phyloP scores from a whole-genome alignment of 2,329 filamentous ascomycete genomes.

The Plectosphaerella plurivora region DNA sequence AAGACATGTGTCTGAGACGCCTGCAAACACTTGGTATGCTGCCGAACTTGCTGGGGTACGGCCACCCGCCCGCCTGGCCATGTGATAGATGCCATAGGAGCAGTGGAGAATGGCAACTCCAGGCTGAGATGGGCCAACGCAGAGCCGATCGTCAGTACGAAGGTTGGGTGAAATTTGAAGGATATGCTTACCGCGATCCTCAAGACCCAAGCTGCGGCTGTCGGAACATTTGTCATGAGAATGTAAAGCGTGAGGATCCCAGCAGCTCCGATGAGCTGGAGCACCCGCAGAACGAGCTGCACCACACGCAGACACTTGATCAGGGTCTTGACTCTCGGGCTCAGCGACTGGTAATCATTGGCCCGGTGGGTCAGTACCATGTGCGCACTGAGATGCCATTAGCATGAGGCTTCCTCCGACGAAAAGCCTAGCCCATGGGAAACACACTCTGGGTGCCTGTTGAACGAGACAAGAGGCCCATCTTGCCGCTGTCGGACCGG shows the following conservation, averaged over 20 bases:
- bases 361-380: slow-evolving; percentile 59
- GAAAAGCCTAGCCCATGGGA: neutral
- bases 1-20: slow-evolving; percentile 61
- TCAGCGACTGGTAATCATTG: slow-evolving; percentile 61
- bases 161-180: neutral
- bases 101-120: slow-evolving; percentile 69
- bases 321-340: slow-evolving; percentile 61
- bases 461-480: slow-evolving; percentile 77
- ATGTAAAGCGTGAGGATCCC: slow-evolving; percentile 74
- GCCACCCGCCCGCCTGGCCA: slow-evolving; percentile 63
- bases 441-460: slow-evolving; percentile 79
- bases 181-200: slow-evolving; percentile 62
- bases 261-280: slow-evolving; percentile 64
- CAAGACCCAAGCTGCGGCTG: slow-evolving; percentile 68
- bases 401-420: neutral
- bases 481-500: slow-evolving; percentile 59
- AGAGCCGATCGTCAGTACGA: slow-evolving; percentile 10
- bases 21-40: slow-evolving; percentile 84
- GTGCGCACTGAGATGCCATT: slow-evolving; percentile 43
- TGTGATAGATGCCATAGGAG: slow-evolving; percentile 77
- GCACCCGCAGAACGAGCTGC: slow-evolving; percentile 64
- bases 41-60: slow-evolving; percentile 76
- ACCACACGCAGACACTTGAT: slow-evolving; percentile 65
- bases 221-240: slow-evolving; percentile 64
- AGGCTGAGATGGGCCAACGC: slow-evolving; percentile 46